These are phyloP conservation scores for Lumnitzera racemosa DNA, from an alignment of 345 rosid genomes.

Conservation along the genomic window DNA sequence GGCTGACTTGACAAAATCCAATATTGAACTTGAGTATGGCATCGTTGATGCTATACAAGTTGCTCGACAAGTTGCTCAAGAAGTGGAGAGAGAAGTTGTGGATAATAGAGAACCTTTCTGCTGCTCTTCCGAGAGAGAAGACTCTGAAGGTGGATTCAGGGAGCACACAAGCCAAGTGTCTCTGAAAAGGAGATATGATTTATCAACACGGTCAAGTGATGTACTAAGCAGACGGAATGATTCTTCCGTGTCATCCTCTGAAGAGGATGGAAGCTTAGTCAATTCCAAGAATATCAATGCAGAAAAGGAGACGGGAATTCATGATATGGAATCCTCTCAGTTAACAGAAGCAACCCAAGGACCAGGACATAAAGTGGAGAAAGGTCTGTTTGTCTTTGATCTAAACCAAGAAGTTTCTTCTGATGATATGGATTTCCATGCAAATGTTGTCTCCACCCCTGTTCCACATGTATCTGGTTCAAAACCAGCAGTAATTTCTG, in stretches of 20 bases:
- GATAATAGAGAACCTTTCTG: constrained; percentile 54
- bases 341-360: constrained; percentile 47
- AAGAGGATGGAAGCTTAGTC: constrained; percentile 21
- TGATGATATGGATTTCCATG: constrained; percentile 59
- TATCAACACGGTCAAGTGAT: constrained; percentile 26
- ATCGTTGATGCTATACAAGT: constrained; percentile 85
- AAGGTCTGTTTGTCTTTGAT: constrained; percentile 60
- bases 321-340: constrained; percentile 50
- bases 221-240: constrained; percentile 30
- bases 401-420: constrained; percentile 74
- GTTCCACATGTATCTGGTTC: constrained; percentile 57
- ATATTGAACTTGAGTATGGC: constrained; percentile 61
- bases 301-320: constrained; percentile 31
- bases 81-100: constrained; percentile 76
- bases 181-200: constrained; percentile 22
- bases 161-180: constrained; percentile 45
- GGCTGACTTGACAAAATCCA: constrained; percentile 36
- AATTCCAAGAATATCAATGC: constrained; percentile 24
- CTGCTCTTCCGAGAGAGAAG: constrained; percentile 50
- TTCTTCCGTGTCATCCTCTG: constrained; percentile 29
- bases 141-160: constrained; percentile 31
- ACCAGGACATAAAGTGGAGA: constrained; percentile 42
- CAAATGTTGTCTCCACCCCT: constrained; percentile 33
- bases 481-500: constrained; percentile 41
- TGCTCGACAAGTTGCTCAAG: constrained; percentile 88